Conservation (phyloP, 2,329 filamentous ascomycete species). For the Cladophialophora carrionii region DNA sequence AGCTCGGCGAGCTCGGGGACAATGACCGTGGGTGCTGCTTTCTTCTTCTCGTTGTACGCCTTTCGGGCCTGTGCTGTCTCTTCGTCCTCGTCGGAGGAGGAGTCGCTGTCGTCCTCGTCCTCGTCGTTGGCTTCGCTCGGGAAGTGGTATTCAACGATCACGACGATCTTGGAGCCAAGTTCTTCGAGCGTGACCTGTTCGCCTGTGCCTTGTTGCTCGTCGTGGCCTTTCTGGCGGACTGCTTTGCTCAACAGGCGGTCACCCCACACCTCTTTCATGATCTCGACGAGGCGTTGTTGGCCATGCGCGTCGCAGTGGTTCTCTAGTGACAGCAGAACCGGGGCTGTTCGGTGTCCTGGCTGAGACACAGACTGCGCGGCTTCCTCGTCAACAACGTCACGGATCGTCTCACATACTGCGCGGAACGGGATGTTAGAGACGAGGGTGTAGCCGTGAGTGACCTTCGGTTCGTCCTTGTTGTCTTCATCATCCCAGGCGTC, state of each 20-base stretch:
- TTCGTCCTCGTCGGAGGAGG: conserved; percentile 27
- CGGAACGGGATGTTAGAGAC: conserved; percentile 36
- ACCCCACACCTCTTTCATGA: conserved; percentile 37
- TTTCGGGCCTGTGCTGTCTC: conserved; percentile 26
- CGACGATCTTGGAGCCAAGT: conserved; percentile 35
- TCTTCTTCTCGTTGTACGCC: conserved; percentile 34
- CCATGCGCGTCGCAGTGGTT: conserved; percentile 36
- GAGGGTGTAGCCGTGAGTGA: conserved; percentile 38
- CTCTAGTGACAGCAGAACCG: conserved; percentile 36
- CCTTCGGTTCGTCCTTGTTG: conserved; percentile 36
- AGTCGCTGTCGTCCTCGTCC: conserved; percentile 18
- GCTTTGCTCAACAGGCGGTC: conserved; percentile 35
- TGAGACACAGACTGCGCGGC: conserved; percentile 16
- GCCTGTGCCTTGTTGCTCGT: conserved; percentile 33
- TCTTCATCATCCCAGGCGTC: conserved; percentile 38
- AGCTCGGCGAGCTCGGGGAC: conserved; percentile 38
- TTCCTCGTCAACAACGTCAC: conserved; percentile 37
- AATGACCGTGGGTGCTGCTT: conserved; percentile 29
- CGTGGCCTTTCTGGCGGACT: conserved; percentile 33
- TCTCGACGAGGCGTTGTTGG: conserved; percentile 34
- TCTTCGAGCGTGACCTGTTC: conserved; percentile 36
- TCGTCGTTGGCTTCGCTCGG: conserved; percentile 23
- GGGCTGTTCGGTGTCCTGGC: conserved; percentile 30
- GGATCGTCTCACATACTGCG: conserved; percentile 37
- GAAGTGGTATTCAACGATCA: conserved; percentile 39